phyloP scores from a whole-genome alignment of 176 grass and related monocot genomes.

The Oryza brachyantha region DNA sequence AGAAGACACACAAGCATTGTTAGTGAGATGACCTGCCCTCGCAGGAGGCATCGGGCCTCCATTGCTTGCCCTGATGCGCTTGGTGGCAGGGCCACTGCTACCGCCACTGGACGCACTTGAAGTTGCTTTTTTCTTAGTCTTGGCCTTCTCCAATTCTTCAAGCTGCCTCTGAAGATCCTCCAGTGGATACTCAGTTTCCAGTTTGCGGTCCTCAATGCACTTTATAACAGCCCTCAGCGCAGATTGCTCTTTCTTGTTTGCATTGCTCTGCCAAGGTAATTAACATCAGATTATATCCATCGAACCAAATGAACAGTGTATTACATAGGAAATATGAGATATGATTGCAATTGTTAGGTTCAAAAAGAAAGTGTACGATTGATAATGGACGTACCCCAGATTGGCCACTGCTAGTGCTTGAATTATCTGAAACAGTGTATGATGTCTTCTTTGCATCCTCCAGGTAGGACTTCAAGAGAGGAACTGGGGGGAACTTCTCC shows the following conservation, averaged over 20 bases:
- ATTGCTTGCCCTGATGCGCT: conserved; percentile 67
- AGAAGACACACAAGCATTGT: conserved; percentile 58
- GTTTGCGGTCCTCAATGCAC: conserved; percentile 87
- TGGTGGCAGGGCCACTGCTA: conserved; percentile 64
- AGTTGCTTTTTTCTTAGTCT: conserved; percentile 73
- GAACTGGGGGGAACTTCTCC: conserved; percentile 72
- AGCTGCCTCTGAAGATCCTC: conserved; percentile 75
- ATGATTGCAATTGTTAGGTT: background rate
- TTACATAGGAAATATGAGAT: background rate
- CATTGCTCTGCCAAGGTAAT: conserved; percentile 59
- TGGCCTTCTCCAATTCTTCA: conserved; percentile 82
- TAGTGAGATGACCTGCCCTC: conserved; percentile 82
- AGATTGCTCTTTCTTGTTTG: conserved; percentile 71
- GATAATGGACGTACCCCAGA: conserved; percentile 45
- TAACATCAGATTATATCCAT: conserved; percentile 19
- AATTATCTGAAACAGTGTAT: conserved; percentile 42
- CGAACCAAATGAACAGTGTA: background rate
- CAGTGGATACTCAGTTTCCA: conserved; percentile 73
- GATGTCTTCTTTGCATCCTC: conserved; percentile 61
- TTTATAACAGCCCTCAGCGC: conserved; percentile 79
- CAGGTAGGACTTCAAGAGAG: conserved; percentile 83
- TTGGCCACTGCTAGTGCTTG: conserved; percentile 54
- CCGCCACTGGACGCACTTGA: conserved; percentile 48
- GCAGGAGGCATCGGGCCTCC: conserved; percentile 86
- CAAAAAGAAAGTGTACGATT: background rate